Percentiles rank a stretch among this genome's conserved stretches.
Conservation (phyloP, 2,329 filamentous ascomycete genomes). For the Onygenales sp. region DNA sequence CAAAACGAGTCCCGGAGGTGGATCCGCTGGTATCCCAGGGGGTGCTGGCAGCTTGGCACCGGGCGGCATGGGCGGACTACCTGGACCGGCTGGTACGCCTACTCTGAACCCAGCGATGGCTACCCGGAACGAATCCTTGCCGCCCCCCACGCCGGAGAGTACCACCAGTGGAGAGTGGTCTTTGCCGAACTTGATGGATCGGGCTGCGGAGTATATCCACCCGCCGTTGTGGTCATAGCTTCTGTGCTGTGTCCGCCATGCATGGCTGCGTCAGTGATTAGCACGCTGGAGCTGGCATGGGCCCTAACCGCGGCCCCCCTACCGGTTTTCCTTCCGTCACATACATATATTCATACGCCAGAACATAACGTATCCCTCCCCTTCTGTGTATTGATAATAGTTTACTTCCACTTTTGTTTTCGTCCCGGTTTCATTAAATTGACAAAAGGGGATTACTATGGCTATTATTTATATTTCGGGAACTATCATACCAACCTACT, state of each 20-base stretch:
- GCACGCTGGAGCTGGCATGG: too few relatives aligned
- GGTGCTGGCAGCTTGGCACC: neutral
- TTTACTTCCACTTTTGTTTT: too few relatives aligned
- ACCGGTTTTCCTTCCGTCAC: too few relatives aligned
- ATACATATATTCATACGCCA: too few relatives aligned
- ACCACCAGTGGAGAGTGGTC: conserved; percentile 39
- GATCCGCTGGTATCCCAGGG: conserved; percentile 13
- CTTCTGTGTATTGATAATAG: too few relatives aligned
- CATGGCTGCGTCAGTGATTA: too few relatives aligned
- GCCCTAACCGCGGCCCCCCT: too few relatives aligned
- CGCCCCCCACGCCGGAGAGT: conserved; percentile 39
- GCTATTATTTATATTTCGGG: too few relatives aligned
- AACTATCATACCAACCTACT: too few relatives aligned
- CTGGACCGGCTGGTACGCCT: neutral
- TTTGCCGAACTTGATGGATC: conserved; percentile 35
- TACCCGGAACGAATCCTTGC: conserved; percentile 24
- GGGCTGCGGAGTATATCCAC: conserved; percentile 40
- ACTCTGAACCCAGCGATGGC: neutral
- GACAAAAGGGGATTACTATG: too few relatives aligned
- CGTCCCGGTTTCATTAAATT: too few relatives aligned
- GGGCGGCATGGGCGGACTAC: neutral
- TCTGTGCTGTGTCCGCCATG: neutral
- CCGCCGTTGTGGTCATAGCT: conserved; percentile 31
- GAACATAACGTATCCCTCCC: too few relatives aligned
- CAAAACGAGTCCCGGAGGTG: conserved; percentile 11